phyloP scores from a whole-genome alignment of 2,329 filamentous ascomycete species.

The Monilinia fructicola region DNA sequence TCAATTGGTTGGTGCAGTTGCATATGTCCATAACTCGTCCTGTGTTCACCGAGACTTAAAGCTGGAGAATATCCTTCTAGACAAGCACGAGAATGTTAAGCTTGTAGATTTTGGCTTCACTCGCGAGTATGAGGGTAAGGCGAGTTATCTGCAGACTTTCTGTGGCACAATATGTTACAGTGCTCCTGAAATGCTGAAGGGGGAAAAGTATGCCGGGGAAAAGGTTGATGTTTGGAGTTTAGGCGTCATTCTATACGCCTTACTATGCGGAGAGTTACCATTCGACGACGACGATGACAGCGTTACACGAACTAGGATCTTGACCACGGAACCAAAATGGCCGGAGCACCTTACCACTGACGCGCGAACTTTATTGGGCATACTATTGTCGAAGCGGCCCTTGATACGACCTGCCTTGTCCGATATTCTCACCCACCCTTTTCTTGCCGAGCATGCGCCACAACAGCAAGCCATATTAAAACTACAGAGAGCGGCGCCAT shows the following conservation, averaged over 20 bases:
- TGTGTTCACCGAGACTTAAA: constrained; percentile 97
- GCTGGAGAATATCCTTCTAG: constrained; percentile 91
- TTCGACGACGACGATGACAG: constrained; percentile 96
- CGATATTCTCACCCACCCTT: constrained; percentile 85
- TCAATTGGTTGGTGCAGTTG: constrained; percentile 90
- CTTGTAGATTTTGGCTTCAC: constrained; percentile 98
- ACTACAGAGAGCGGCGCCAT: constrained; percentile 75
- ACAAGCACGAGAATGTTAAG: constrained; percentile 97
- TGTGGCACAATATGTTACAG: constrained; percentile 98
- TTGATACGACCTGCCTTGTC: constrained; percentile 76
- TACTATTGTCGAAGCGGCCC: constrained; percentile 86
- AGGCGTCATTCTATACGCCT: constrained; percentile 79
- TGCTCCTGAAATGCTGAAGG: constrained; percentile 96
- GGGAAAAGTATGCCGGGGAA: constrained; percentile 95
- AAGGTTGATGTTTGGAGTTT: constrained; percentile 97
- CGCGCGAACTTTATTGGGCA: constrained; percentile 72
- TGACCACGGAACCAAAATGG: constrained; percentile 82
- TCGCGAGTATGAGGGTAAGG: constrained; percentile 91
- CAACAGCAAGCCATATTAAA: constrained; percentile 88
- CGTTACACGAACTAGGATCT: constrained; percentile 78
- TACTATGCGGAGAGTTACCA: constrained; percentile 81
- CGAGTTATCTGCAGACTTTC: constrained; percentile 94
- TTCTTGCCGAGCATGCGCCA: constrained; percentile 81
- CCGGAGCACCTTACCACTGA: constrained; percentile 77
- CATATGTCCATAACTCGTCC: constrained; percentile 90